Base-by-base conservation (phyloP, 306 rosid species). In the Ormosia emarginata region DNA sequence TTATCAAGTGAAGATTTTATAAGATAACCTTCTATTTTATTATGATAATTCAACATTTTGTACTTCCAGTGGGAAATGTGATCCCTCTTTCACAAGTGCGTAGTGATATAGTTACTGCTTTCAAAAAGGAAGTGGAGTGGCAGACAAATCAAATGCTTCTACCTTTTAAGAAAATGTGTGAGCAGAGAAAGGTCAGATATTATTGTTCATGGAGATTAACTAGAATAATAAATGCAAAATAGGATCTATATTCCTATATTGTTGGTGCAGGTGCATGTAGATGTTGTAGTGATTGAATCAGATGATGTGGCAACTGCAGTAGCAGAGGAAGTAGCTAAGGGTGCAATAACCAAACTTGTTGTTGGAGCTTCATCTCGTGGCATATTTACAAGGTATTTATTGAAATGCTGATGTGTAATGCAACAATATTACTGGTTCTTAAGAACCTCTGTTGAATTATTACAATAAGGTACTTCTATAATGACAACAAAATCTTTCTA, bases 361-460 rank as follows among this genome's bases (percentile, higher is more conserved):
- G 85, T 96, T 29, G 99, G 98, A 75, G 91, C 95, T 73, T 88
- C 99, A 63, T 89, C 97, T 40, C 85, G 86, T 30, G 80, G 92
- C 83, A 33, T 96, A 77, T 96, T 96, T 81, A 71, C 81, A 82
- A 90, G 99, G 99, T 95, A 84, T 79, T 80, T 79, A n/a, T 65
- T 76, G 29, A 36, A 67, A 67, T 57, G 18, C 41, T 67, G 64
- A 18, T 75, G 30, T 65, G 33, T 58, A 33, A 36, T 71, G 61
- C 77, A 34, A 75, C 30, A 46, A 18, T 33, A 13, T 12, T 53
- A 68, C 40, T 80, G 57, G 69, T 62, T 53, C 34, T 12, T 67
- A 39, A 32, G 52, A 13, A 50, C 32, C 40, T 57, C 18, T 44
- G 18, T 69, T 73, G 56, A 58, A 49, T 50, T 75, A 18, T 59